These are phyloP conservation scores for Cercospora canescens DNA, from an alignment of 2,329 filamentous ascomycete genomes.

Conservation along the genomic window DNA sequence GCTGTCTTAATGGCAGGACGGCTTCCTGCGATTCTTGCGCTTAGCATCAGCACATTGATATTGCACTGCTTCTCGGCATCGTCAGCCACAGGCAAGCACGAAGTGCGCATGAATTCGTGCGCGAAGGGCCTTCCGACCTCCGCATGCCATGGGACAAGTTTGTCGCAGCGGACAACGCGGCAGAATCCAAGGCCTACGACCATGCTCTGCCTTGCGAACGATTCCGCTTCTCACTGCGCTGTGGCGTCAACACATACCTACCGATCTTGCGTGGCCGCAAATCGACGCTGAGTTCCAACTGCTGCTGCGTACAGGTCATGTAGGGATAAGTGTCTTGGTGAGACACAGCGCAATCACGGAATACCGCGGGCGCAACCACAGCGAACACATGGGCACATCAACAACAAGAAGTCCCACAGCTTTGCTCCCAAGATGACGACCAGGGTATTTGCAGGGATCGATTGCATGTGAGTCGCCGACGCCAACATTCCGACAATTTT, in stretches of 20 bases:
- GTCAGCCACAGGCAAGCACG: neutral
- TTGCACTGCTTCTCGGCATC: neutral
- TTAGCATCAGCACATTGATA: neutral
- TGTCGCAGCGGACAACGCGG: neutral
- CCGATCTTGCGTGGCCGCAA: neutral
- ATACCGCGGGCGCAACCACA: neutral
- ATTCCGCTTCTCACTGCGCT: neutral
- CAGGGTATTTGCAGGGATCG: neutral
- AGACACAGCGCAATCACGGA: neutral
- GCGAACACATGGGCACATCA: neutral
- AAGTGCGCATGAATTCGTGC: neutral
- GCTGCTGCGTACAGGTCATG: neutral
- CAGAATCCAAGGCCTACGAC: neutral
- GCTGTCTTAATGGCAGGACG: neutral
- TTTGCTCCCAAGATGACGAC: neutral
- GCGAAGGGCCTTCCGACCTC: neutral
- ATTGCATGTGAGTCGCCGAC: neutral
- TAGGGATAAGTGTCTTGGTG: neutral
- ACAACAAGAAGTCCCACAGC: neutral
- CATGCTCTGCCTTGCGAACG: neutral
- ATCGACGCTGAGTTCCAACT: neutral
- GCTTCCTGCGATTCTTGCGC: neutral
- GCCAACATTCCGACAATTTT: neutral
- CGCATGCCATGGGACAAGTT: neutral
- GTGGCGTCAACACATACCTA: neutral